Evolutionary conservation across 768 basidiomycete species (phyloP), one percentile per base, ranked within the genome.

Genomic region (Tephrocybe sp.): DNA sequence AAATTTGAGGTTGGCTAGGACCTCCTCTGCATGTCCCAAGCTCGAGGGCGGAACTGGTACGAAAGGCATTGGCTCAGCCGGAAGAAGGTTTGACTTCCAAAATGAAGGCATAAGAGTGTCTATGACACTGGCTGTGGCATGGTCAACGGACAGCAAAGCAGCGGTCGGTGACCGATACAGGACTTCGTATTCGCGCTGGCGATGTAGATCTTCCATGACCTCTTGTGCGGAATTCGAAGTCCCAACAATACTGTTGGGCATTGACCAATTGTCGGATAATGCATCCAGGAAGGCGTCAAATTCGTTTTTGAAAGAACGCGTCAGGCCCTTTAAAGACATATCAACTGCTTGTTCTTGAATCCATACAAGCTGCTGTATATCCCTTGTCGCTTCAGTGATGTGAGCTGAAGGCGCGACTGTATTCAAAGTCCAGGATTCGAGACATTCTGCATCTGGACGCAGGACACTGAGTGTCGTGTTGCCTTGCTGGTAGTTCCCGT

Each of bases 71-170:
- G 86, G 82, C 0, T 58, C 53, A 4, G 62, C 42, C 2, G 89
- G 84, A 10, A 94, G 67, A 1, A 82, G 71, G 13, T 79, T 80
- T 7, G 86, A 78, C 55, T 82, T 89, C 80, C 89, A 88, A 70
- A 81, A 85, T 12, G 72, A 75, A 1, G 89, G 92, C n/a, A 91
- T 73, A 55, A 80, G 59, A 9, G 73, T 74, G 56, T 88, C 85
- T 54, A 93, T 71, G 17, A 64, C 63, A 41, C 63, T 62, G 40
- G 76, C 78, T 23, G 71, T 63, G 5, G 62, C 64, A 0, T 62
- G 57, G 31, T 71, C 68, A 31, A 87, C 62, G 1, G 81, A 75
- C 39, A 88, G 54, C 14, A 89, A 68, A 1, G 76, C 77, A 9
- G 79, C 76, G 13, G 68, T 63, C 6, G 60, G 23, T 3, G 73